phyloP scores from a whole-genome alignment of 1,284 basidiomycete genomes.

The Mixia osmundae region DNA sequence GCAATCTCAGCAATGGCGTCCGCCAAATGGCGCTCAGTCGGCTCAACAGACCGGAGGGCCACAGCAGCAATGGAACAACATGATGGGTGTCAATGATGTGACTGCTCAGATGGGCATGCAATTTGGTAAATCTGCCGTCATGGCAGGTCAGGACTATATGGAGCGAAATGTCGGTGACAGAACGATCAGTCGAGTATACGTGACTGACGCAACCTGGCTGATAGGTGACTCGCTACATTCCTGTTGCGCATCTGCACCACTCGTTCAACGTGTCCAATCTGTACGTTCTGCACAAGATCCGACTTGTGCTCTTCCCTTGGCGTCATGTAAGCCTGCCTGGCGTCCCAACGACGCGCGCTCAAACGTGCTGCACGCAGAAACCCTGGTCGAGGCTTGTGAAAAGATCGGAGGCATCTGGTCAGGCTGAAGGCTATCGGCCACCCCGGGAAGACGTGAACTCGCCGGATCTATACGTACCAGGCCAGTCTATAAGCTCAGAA shows the following conservation, averaged over 20 bases:
- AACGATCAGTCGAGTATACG: not conserved
- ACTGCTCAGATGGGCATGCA: slow-evolving; percentile 94
- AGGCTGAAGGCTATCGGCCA: slow-evolving; percentile 51
- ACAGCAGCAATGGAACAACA: slow-evolving; percentile 8
- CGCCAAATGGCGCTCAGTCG: not conserved
- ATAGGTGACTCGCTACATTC: slow-evolving; percentile 52
- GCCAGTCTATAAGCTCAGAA: slow-evolving; percentile 29
- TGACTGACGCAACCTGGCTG: not conserved
- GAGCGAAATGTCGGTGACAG: slow-evolving; percentile 54
- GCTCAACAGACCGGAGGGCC: slow-evolving; percentile 1
- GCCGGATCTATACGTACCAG: slow-evolving; percentile 88
- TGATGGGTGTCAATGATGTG: slow-evolving; percentile 37
- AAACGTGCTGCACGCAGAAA: not conserved
- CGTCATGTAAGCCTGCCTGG: slow-evolving; percentile 29
- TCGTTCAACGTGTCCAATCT: slow-evolving; percentile 93
- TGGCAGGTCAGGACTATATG: slow-evolving; percentile 84
- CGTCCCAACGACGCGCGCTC: slow-evolving; percentile 3
- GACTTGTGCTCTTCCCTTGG: slow-evolving; percentile 89
- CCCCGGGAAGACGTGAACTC: slow-evolving; percentile 88
- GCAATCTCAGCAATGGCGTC: slow-evolving; percentile 2
- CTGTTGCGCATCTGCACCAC: slow-evolving; percentile 57
- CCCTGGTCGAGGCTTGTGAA: slow-evolving; percentile 17
- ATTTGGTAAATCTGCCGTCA: slow-evolving; percentile 71
- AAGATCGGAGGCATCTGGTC: slow-evolving; percentile 25
- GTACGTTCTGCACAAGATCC: slow-evolving; percentile 78